Evolutionary conservation across 257 asterid species (phyloP).

Genomic region (Gynochthodes officinalis): DNA sequence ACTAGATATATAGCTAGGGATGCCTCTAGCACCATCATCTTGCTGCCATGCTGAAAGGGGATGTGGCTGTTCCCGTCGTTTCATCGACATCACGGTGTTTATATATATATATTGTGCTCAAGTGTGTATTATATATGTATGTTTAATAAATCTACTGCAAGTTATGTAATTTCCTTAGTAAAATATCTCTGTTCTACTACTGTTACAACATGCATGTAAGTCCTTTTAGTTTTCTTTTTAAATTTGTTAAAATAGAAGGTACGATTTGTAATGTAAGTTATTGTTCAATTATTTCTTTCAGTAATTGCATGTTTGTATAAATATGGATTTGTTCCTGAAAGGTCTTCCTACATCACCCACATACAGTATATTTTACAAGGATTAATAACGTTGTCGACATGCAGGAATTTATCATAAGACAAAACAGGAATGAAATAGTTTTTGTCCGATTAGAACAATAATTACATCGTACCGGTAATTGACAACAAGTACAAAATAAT

Average conservation of each 20-base stretch:
- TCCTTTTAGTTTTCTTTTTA: no score
- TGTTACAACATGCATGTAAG: background rate
- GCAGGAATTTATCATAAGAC: no score
- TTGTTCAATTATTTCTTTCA: background rate
- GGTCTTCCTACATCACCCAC: background rate
- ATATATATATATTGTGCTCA: background rate
- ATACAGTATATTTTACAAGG: no score
- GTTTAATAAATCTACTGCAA: background rate
- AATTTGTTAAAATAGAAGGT: no score
- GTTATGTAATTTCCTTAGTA: background rate
- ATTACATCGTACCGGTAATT: no score
- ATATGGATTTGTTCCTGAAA: background rate
- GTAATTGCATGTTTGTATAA: background rate
- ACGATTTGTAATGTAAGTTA: no score
- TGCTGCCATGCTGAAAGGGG: no score
- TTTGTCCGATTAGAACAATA: no score
- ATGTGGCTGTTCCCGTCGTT: background rate
- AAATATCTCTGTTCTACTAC: background rate
- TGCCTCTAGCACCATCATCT: background rate
- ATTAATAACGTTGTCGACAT: no score
- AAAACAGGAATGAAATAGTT: no score
- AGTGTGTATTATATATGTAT: background rate
- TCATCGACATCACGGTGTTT: background rate
- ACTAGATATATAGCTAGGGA: slow-evolving; percentile 11
- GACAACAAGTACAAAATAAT: no score